These are phyloP conservation scores for Salix koriyanagi DNA, from an alignment of 345 rosid species.

Conservation along the genomic window DNA sequence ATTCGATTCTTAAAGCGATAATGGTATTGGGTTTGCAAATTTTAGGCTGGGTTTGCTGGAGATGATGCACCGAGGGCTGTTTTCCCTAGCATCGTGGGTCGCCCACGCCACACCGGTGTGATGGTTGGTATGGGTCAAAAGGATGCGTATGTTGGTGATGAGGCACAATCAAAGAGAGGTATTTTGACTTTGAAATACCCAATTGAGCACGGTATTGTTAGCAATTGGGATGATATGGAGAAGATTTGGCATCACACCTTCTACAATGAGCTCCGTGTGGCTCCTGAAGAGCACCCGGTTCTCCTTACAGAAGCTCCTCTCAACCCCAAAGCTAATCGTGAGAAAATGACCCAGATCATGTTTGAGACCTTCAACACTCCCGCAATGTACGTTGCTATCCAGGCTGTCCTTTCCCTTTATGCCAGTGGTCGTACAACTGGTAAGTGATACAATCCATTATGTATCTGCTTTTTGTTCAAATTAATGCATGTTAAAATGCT, in stretches of 20 bases:
- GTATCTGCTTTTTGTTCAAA: background rate
- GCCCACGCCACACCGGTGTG: slow-evolving; percentile 56
- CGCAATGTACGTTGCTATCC: slow-evolving; percentile 58
- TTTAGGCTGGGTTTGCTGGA: slow-evolving; percentile 56
- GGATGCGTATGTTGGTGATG: slow-evolving; percentile 71
- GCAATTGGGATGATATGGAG: slow-evolving; percentile 70
- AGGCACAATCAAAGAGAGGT: slow-evolving; percentile 71
- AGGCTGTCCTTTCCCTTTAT: slow-evolving; percentile 66
- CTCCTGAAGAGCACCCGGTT: slow-evolving; percentile 72
- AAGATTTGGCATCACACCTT: slow-evolving; percentile 61
- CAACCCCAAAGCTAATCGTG: slow-evolving; percentile 74
- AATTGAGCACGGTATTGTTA: slow-evolving; percentile 60
- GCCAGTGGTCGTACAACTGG: slow-evolving; percentile 80
- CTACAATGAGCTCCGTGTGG: slow-evolving; percentile 68
- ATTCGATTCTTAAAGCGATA: background rate
- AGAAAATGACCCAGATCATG: slow-evolving; percentile 68
- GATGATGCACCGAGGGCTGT: slow-evolving; percentile 58
- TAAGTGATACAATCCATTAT: slow-evolving; percentile 17
- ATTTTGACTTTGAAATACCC: slow-evolving; percentile 60
- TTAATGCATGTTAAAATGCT: background rate
- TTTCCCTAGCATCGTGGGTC: slow-evolving; percentile 54
- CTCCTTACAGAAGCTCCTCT: slow-evolving; percentile 78
- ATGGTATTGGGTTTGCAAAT: background rate
- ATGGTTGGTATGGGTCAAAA: slow-evolving; percentile 65
- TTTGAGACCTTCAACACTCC: slow-evolving; percentile 59